These are phyloP conservation scores for Pyrenophora seminiperda DNA, from an alignment of 2,329 filamentous ascomycete species.

Conservation along the genomic window DNA sequence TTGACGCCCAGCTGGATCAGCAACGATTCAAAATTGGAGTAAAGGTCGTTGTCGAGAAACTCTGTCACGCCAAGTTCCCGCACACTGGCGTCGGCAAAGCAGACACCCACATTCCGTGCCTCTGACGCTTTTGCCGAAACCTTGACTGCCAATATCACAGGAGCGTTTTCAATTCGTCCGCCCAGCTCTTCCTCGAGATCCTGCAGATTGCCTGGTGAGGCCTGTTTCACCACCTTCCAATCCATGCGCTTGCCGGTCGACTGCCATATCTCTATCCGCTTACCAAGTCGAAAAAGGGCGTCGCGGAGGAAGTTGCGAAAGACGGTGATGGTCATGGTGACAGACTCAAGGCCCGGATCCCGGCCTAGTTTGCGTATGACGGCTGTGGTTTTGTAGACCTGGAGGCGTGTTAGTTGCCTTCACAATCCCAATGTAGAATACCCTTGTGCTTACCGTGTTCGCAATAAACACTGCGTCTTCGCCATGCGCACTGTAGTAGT, in stretches of 20 bases:
- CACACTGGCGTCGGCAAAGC: slow-evolving; percentile 96
- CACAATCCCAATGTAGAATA: background rate
- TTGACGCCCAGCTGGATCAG: slow-evolving; percentile 95
- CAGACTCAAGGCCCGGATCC: slow-evolving; percentile 84
- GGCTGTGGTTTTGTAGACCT: slow-evolving; percentile 97
- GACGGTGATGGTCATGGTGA: slow-evolving; percentile 93
- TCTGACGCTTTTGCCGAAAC: slow-evolving; percentile 86
- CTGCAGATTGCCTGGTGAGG: slow-evolving; percentile 93
- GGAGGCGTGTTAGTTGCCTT: background rate
- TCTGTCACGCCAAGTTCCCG: slow-evolving; percentile 95
- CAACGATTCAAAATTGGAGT: slow-evolving; percentile 95
- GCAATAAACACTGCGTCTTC: slow-evolving; percentile 85
- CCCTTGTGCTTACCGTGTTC: slow-evolving; percentile 63
- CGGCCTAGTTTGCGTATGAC: slow-evolving; percentile 89
- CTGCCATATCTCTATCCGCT: slow-evolving; percentile 88
- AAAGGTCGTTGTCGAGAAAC: slow-evolving; percentile 98
- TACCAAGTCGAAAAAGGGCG: slow-evolving; percentile 87
- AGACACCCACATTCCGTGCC: slow-evolving; percentile 86
- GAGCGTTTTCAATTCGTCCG: slow-evolving; percentile 81
- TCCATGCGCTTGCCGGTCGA: slow-evolving; percentile 75
- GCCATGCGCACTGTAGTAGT: slow-evolving; percentile 95
- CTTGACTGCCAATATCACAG: slow-evolving; percentile 94
- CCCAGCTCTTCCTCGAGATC: slow-evolving; percentile 96
- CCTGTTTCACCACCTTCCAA: slow-evolving; percentile 88
- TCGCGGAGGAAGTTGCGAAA: slow-evolving; percentile 96